These are phyloP conservation scores for Themeda triandra DNA, from an alignment of 176 grass and related monocot genomes.

Conservation along the genomic window DNA sequence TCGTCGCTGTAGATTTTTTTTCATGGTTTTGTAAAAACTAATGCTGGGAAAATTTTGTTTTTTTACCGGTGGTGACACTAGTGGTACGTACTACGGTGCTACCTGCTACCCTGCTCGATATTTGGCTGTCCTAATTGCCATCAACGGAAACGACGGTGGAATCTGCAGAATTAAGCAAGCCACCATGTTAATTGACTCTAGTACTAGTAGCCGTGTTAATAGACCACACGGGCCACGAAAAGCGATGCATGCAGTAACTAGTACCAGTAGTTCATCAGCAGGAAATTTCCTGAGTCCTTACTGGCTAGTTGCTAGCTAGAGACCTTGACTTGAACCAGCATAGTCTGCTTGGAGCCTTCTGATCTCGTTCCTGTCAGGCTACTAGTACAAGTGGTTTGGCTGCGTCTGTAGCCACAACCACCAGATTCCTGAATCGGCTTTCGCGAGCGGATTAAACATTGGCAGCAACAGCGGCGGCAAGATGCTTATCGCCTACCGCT, in stretches of 20 bases:
- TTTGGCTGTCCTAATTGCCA: constrained; percentile 10
- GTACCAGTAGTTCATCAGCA: neutral
- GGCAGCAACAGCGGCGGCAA: neutral
- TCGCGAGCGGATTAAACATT: neutral
- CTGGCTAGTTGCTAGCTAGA: neutral
- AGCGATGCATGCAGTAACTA: neutral
- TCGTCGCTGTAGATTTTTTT: neutral
- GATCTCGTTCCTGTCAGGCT: neutral
- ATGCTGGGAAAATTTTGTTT: neutral
- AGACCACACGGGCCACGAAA: neutral
- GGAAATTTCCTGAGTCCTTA: neutral
- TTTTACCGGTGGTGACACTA: neutral
- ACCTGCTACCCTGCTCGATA: neutral
- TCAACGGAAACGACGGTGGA: neutral
- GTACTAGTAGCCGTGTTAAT: neutral
- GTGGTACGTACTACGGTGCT: neutral
- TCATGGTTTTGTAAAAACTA: neutral
- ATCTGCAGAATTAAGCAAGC: neutral
- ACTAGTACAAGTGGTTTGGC: neutral
- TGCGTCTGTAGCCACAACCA: neutral
- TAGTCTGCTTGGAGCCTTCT: neutral
- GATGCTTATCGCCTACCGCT: neutral
- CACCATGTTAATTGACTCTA: neutral
- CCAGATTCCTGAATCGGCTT: neutral
- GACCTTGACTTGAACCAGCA: neutral